Evolutionary conservation across 2,329 filamentous ascomycete species (phyloP).

Genomic region (Pseudocercospora ulei): DNA sequence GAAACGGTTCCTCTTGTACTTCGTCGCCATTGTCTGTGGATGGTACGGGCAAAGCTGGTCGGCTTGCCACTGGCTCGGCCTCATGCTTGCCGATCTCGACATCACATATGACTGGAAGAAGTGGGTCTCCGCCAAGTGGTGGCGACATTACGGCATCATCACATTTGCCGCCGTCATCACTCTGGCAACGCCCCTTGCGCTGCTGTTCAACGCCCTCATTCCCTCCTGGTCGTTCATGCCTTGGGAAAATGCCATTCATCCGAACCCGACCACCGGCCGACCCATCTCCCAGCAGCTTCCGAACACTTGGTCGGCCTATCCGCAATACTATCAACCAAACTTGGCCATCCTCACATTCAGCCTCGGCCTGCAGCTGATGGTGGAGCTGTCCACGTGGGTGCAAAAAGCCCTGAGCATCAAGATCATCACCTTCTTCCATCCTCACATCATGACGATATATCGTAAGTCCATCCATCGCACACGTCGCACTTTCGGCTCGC

Average conservation of each 20-base stretch:
- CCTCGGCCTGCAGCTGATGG: conserved; percentile 32
- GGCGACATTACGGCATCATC: conserved; percentile 36
- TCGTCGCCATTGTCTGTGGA: conserved; percentile 38
- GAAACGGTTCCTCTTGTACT: conserved; percentile 42
- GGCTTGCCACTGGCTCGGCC: conserved; percentile 40
- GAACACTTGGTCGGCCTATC: conserved; percentile 41
- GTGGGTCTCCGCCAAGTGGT: conserved; percentile 34
- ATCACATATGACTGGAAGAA: conserved; percentile 41
- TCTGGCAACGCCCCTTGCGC: conserved; percentile 33
- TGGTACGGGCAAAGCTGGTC: conserved; percentile 44
- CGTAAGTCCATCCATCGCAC: conserved; percentile 20
- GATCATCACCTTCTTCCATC: conserved; percentile 39
- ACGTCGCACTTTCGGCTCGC: too few relatives aligned
- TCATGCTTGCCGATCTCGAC: conserved; percentile 42
- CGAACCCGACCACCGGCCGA: conserved; percentile 37
- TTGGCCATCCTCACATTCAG: conserved; percentile 40
- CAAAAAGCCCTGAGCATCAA: conserved; percentile 39
- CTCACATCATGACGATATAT: conserved; percentile 45
- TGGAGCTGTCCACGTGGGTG: conserved; percentile 34
- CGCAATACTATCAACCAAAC: conserved; percentile 39
- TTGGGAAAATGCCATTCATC: conserved; percentile 40
- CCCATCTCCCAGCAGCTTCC: conserved; percentile 39
- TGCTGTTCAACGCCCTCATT: conserved; percentile 35
- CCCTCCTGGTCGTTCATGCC: conserved; percentile 35
- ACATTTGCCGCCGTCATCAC: conserved; percentile 34